Evolutionary conservation across 2,329 filamentous ascomycete genomes (phyloP).

Genomic region (Apiospora marii): DNA sequence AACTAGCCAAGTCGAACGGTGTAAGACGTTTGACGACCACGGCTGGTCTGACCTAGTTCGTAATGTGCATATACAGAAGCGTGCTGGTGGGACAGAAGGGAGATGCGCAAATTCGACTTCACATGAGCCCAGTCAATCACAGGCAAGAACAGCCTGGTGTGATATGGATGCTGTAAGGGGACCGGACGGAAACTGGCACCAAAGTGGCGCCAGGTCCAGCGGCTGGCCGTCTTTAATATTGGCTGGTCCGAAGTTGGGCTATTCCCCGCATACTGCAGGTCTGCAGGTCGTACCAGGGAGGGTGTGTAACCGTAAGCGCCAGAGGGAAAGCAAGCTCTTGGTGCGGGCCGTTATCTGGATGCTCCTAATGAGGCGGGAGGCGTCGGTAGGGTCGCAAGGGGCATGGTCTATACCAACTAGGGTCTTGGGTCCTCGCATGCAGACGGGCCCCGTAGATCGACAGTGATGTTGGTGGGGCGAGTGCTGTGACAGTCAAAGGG

Average conservation of each 20-base stretch:
- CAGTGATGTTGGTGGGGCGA: slow-evolving; percentile 17
- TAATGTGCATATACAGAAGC: slow-evolving; percentile 18
- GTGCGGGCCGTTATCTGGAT: slow-evolving; percentile 33
- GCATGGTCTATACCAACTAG: slow-evolving; percentile 5
- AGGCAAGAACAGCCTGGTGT: slow-evolving; percentile 35
- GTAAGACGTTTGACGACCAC: slow-evolving; percentile 14
- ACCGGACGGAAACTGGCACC: slow-evolving; percentile 12
- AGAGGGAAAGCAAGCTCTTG: slow-evolving; percentile 29
- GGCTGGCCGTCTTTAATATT: slow-evolving; percentile 60
- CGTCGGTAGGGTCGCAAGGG: slow-evolving; percentile 28
- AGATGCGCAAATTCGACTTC: slow-evolving; percentile 31
- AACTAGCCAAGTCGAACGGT: slow-evolving; percentile 1
- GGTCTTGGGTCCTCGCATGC: slow-evolving; percentile 19
- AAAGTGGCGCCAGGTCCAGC: slow-evolving; percentile 37
- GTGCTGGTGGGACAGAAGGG: slow-evolving; percentile 35
- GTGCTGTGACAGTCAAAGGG: neutral
- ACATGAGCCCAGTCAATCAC: slow-evolving; percentile 39
- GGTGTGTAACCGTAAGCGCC: slow-evolving; percentile 36
- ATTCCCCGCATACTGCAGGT: slow-evolving; percentile 50
- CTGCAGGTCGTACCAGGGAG: slow-evolving; percentile 35
- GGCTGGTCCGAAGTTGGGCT: slow-evolving; percentile 51
- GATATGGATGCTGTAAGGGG: slow-evolving; percentile 30
- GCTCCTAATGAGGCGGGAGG: slow-evolving; percentile 35
- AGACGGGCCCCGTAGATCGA: slow-evolving; percentile 14
- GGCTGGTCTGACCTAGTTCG: neutral